Percentiles rank a stretch among this genome's conserved stretches.
Evolutionary conservation across 495 filamentous ascomycete species (phyloP).

Genomic region (Aspergillus diversus): DNA sequence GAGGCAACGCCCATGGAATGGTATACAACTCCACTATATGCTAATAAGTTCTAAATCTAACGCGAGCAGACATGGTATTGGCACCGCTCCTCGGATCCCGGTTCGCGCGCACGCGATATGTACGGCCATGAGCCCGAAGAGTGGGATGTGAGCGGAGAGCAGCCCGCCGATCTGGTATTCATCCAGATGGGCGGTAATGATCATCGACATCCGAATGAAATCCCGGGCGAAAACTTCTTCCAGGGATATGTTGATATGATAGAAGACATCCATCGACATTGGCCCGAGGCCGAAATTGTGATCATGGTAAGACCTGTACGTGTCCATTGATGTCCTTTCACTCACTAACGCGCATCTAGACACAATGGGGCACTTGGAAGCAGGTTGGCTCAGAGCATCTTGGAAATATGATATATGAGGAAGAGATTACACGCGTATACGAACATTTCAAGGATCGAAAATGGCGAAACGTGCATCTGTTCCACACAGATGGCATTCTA

Average conservation of each 20-base stretch:
- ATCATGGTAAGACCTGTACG: conserved; percentile 53
- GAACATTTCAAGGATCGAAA: conserved; percentile 57
- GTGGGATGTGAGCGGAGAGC: conserved; percentile 63
- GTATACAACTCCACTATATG: conserved; percentile 20
- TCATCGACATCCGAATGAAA: conserved; percentile 65
- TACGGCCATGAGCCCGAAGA: conserved; percentile 59
- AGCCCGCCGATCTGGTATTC: conserved; percentile 65
- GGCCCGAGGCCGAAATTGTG: conserved; percentile 64
- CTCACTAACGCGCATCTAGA: conserved; percentile 36
- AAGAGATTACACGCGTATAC: conserved; percentile 58
- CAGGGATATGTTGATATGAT: conserved; percentile 62
- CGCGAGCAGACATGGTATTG: conserved; percentile 59
- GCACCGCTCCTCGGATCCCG: conserved; percentile 66
- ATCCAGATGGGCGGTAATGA: conserved; percentile 75
- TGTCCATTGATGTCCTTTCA: background rate
- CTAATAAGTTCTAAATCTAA: conserved; percentile 28
- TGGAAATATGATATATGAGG: conserved; percentile 53
- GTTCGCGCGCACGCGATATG: conserved; percentile 50
- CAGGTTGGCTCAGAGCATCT: conserved; percentile 55
- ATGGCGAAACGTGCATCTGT: conserved; percentile 62
- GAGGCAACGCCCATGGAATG: conserved; percentile 37
- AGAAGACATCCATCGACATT: conserved; percentile 61
- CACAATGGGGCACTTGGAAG: conserved; percentile 65
- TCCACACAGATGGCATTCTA: conserved; percentile 67
- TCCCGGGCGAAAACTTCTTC: conserved; percentile 55